phyloP scores from a whole-genome alignment of 805 yeast genomes.

The Candida oleophila region DNA sequence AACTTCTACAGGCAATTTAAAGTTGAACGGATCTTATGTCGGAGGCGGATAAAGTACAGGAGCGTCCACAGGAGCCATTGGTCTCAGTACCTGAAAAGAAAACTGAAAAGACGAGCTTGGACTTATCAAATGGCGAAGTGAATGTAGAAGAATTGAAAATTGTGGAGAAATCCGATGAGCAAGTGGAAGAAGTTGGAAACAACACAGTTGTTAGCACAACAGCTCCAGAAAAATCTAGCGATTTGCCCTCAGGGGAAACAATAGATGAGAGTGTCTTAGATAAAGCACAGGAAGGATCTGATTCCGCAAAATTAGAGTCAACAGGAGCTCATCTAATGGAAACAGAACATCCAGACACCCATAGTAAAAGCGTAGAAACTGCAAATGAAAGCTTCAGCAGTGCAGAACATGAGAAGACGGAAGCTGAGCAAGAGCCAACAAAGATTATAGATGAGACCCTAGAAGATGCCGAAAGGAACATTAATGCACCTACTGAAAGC shows the following conservation, averaged over 20 bases:
- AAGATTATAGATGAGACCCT: not conserved
- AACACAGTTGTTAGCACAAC: not conserved
- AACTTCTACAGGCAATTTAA: not conserved
- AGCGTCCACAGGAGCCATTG: not conserved
- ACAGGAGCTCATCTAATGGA: not conserved
- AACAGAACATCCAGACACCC: not conserved
- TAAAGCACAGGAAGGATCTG: too few relatives aligned
- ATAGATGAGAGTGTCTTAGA: too few relatives aligned
- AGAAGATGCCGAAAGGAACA: not conserved
- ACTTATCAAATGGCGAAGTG: not conserved
- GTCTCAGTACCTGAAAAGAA: not conserved
- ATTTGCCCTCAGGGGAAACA: too few relatives aligned
- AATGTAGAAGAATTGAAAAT: not conserved
- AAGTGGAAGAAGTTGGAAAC: not conserved
- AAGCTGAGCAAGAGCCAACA: not conserved
- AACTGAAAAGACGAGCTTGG: not conserved
- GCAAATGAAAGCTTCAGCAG: too few relatives aligned
- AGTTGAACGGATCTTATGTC: not conserved
- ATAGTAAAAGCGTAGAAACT: too few relatives aligned
- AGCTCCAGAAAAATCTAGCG: not conserved
- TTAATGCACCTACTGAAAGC: not conserved
- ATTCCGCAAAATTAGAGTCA: too few relatives aligned
- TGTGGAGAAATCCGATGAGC: not conserved
- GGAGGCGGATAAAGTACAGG: not conserved
- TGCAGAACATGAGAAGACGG: not conserved